Percentiles rank a stretch among this genome's conserved stretches.
These are phyloP conservation scores for Euphrasia confusa DNA, from an alignment of 257 asterid genomes.

Conservation along the genomic window DNA sequence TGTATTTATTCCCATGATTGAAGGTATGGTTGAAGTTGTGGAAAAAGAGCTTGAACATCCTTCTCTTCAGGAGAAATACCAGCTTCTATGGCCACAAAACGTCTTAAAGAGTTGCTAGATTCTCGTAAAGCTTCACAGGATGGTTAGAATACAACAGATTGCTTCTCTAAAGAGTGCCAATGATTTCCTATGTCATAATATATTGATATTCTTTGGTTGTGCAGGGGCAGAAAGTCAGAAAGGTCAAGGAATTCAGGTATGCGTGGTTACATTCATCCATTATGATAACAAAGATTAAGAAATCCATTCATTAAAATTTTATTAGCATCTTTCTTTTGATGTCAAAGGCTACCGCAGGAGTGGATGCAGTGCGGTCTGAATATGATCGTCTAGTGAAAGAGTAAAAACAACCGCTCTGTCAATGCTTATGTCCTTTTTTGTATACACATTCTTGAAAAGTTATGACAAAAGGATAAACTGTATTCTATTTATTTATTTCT, in stretches of 20 bases:
- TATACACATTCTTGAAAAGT: background rate
- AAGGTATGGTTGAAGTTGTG: conserved; percentile 70
- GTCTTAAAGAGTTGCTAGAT: conserved; percentile 88
- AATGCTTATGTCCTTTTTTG: background rate
- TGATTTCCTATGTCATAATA: conserved; percentile 15
- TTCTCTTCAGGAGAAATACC: conserved; percentile 74
- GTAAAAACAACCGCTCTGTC: conserved; percentile 42
- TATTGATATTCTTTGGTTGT: conserved; percentile 17
- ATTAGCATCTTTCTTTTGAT: too few relatives aligned
- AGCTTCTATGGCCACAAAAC: conserved; percentile 25
- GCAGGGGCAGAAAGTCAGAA: conserved; percentile 49
- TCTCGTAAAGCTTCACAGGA: conserved; percentile 84
- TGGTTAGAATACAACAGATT: conserved; percentile 37
- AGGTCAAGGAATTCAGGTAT: conserved; percentile 81
- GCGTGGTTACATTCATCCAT: conserved; percentile 11
- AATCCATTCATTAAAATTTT: conserved; percentile 5
- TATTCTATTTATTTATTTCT: background rate
- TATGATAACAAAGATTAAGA: conserved; percentile 4
- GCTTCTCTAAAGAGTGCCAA: background rate
- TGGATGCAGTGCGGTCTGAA: conserved; percentile 89
- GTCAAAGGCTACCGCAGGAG: too few relatives aligned
- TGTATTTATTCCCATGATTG: conserved; percentile 4
- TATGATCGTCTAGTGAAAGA: conserved; percentile 90
- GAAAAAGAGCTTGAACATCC: conserved; percentile 85
- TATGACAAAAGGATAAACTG: background rate